Conservation (phyloP, 805 yeast genomes). For the Candida odintsovae region DNA sequence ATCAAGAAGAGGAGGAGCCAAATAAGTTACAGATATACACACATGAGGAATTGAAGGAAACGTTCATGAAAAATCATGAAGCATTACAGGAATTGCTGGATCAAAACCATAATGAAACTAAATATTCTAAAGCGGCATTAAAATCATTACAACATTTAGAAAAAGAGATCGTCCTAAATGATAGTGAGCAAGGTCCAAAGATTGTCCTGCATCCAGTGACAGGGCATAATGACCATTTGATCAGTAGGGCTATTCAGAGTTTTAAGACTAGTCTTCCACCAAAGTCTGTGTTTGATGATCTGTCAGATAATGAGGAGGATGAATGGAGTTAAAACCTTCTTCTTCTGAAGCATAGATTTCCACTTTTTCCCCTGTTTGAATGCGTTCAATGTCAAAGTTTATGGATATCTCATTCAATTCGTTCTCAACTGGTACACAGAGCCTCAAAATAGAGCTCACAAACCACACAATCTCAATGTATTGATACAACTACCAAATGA, state of each 20-base stretch:
- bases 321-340: neutral
- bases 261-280: slow-evolving; percentile 33
- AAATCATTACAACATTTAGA: slow-evolving; percentile 9
- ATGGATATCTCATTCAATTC: no score
- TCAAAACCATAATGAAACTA: slow-evolving; percentile 7
- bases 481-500: no score
- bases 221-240: slow-evolving; percentile 22
- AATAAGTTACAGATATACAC: slow-evolving; percentile 23
- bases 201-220: slow-evolving; percentile 21
- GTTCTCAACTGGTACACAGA: no score
- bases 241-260: slow-evolving; percentile 17
- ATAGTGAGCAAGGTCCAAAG: slow-evolving; percentile 17
- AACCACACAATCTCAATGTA: no score
- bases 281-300: slow-evolving; percentile 31
- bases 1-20: slow-evolving; percentile 33
- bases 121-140: slow-evolving; percentile 5
- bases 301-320: slow-evolving; percentile 10
- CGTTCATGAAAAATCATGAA: slow-evolving; percentile 16
- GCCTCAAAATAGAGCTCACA: no score
- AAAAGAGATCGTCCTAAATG: slow-evolving; percentile 20
- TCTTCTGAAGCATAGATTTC: no score
- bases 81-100: slow-evolving; percentile 13
- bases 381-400: no score
- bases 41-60: slow-evolving; percentile 19
- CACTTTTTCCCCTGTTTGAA: no score